phyloP scores from a whole-genome alignment of 768 basidiomycete species.

The Porphyrellus cyaneotinctus region DNA sequence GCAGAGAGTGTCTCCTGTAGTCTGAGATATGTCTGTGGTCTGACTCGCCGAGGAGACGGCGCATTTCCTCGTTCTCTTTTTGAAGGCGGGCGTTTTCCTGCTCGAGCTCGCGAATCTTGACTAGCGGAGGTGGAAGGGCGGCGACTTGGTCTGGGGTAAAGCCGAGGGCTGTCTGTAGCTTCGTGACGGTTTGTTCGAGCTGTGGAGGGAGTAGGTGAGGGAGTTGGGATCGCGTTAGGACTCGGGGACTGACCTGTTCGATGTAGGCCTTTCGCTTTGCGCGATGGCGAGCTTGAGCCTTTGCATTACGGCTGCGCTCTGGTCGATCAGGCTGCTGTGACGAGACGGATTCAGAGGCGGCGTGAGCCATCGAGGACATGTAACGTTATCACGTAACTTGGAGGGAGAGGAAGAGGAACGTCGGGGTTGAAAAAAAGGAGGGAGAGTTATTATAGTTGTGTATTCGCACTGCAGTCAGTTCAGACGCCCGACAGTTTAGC shows the following conservation, averaged over 20 bases:
- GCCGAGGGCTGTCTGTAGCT: slow-evolving; percentile 71
- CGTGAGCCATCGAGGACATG: slow-evolving; percentile 55
- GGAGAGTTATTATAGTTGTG: slow-evolving; percentile 35
- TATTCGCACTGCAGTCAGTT: slow-evolving; percentile 8
- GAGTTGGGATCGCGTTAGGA: slow-evolving; percentile 7
- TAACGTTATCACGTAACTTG: slow-evolving; percentile 43
- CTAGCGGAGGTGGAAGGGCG: slow-evolving; percentile 64
- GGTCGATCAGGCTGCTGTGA: slow-evolving; percentile 54
- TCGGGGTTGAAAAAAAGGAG: slow-evolving; percentile 45
- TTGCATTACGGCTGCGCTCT: slow-evolving; percentile 83
- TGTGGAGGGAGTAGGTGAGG: slow-evolving; percentile 25
- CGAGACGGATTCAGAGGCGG: slow-evolving; percentile 42
- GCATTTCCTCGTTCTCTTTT: slow-evolving; percentile 70
- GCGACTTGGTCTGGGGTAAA: slow-evolving; percentile 73
- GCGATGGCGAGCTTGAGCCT: slow-evolving; percentile 85
- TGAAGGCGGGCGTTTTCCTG: slow-evolving; percentile 70
- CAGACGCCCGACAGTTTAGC: slow-evolving; percentile 27
- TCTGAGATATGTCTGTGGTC: slow-evolving; percentile 39
- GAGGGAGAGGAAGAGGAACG: slow-evolving; percentile 37
- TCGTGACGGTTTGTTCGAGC: slow-evolving; percentile 84
- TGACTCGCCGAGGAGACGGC: slow-evolving; percentile 57
- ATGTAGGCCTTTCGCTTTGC: slow-evolving; percentile 93
- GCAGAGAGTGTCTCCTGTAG: slow-evolving; percentile 45
- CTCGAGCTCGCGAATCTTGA: slow-evolving; percentile 79
- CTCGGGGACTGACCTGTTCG: slow-evolving; percentile 58